phyloP scores from a whole-genome alignment of 2,329 filamentous ascomycete species.

The Leptographium radiaticola region DNA sequence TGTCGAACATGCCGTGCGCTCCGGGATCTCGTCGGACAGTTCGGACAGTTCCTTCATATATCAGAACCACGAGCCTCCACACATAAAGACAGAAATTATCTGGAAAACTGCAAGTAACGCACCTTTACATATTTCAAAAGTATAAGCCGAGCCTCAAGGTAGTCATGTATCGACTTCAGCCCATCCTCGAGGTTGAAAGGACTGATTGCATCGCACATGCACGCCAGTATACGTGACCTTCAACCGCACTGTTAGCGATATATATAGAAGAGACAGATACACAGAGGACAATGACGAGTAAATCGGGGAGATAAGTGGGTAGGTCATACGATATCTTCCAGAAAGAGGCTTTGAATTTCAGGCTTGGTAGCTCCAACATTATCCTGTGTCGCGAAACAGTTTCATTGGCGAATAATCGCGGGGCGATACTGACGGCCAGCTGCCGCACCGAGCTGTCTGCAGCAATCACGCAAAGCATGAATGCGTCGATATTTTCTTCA shows the following conservation, averaged over 20 bases:
- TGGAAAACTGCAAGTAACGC: conserved; percentile 10
- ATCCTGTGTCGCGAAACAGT: conserved; percentile 22
- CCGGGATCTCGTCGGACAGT: conserved; percentile 38
- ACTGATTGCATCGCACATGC: conserved; percentile 35
- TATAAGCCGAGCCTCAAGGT: conserved; percentile 40
- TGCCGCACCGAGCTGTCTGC: conserved; percentile 34
- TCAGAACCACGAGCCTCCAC: not conserved
- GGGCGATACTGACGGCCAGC: conserved; percentile 33
- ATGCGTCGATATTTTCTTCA: conserved; percentile 34
- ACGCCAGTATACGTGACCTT: conserved; percentile 31
- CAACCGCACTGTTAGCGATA: not conserved
- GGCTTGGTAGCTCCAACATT: conserved; percentile 22
- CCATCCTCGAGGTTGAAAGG: conserved; percentile 28
- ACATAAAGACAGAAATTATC: not conserved
- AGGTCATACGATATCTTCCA: conserved; percentile 39
- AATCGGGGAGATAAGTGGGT: not conserved
- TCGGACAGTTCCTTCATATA: conserved; percentile 37
- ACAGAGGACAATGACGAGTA: not conserved
- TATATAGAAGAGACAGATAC: not conserved
- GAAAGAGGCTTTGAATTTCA: conserved; percentile 29
- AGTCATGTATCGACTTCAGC: conserved; percentile 37
- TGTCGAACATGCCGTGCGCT: conserved; percentile 37
- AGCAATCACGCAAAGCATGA: conserved; percentile 41
- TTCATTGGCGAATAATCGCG: conserved; percentile 30
- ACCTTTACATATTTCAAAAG: conserved; percentile 39